phyloP scores from a whole-genome alignment of 2,329 filamentous ascomycete species.

The Talaromyces sp. region DNA sequence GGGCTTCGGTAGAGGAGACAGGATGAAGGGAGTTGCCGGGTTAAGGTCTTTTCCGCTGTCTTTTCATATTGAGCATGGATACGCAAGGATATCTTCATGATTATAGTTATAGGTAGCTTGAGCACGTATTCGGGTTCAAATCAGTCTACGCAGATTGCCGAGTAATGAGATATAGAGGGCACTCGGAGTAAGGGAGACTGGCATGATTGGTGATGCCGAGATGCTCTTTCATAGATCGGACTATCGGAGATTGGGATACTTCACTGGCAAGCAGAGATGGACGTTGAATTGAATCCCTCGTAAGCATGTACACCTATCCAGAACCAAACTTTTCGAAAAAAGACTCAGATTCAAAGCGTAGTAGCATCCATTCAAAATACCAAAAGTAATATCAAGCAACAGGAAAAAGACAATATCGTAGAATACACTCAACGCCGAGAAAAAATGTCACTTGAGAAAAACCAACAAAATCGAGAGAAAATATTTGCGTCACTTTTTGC shows the following conservation, averaged over 20 bases:
- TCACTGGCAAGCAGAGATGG: not conserved
- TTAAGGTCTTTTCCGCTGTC: not conserved
- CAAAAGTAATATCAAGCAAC: constrained; percentile 30
- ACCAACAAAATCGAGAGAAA: constrained; percentile 27
- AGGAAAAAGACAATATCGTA: constrained; percentile 25
- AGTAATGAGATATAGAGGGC: not conserved
- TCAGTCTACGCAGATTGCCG: not conserved
- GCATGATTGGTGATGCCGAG: not conserved
- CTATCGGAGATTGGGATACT: not conserved
- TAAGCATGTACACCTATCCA: constrained; percentile 1
- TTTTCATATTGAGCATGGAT: not conserved
- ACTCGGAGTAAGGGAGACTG: not conserved
- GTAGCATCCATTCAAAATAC: constrained; percentile 19
- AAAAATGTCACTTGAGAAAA: constrained; percentile 24
- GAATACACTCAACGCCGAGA: constrained; percentile 41
- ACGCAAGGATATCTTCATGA: not conserved
- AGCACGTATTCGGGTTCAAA: not conserved
- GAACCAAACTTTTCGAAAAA: not conserved
- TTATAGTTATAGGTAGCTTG: not conserved
- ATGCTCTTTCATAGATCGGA: not conserved
- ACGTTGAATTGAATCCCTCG: not conserved
- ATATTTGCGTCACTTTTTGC: constrained; percentile 19
- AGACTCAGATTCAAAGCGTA: constrained; percentile 1
- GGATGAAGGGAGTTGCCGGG: not conserved
- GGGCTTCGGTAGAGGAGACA: not conserved